A percentile compares a stretch with the other conserved stretches of the same genome.
These are phyloP conservation scores for Fragaria vesca DNA, from an alignment of 306 rosid genomes.

Conservation along the genomic window DNA sequence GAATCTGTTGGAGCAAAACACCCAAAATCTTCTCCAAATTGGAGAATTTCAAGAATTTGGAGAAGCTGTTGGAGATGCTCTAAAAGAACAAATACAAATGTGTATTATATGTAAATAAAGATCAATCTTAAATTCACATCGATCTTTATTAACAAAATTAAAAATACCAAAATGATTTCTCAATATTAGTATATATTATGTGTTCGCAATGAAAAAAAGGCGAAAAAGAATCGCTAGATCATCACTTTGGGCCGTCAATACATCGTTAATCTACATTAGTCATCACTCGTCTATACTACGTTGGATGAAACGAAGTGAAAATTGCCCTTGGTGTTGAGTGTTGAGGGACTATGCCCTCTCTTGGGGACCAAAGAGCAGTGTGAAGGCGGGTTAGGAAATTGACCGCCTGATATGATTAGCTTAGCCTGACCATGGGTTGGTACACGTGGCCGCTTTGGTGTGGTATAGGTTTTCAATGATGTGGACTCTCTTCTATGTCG, in stretches of 20 bases:
- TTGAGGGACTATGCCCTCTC: not conserved
- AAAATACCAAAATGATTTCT: too few species aligned
- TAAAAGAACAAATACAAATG: too few species aligned
- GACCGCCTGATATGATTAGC: conserved; percentile 30
- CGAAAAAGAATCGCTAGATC: too few species aligned
- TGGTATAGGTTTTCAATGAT: conserved; percentile 20
- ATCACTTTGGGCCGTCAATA: not conserved
- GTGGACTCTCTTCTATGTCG: not conserved
- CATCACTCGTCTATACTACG: not conserved
- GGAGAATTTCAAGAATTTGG: too few species aligned
- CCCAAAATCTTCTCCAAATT: too few species aligned
- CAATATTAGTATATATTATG: too few species aligned
- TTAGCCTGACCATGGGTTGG: conserved; percentile 27
- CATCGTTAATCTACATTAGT: not conserved
- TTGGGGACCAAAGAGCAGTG: not conserved
- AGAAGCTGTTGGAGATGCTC: too few species aligned
- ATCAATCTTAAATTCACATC: too few species aligned
- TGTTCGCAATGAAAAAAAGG: too few species aligned
- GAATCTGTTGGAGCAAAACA: too few species aligned
- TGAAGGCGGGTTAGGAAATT: conserved; percentile 10
- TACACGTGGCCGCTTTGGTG: conserved; percentile 28
- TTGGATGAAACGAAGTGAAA: not conserved
- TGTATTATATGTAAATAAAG: too few species aligned
- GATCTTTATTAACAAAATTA: too few species aligned
- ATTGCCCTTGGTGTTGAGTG: not conserved